phyloP scores from a whole-genome alignment of 2,329 filamentous ascomycete species.

The Aureobasidium sp. region DNA sequence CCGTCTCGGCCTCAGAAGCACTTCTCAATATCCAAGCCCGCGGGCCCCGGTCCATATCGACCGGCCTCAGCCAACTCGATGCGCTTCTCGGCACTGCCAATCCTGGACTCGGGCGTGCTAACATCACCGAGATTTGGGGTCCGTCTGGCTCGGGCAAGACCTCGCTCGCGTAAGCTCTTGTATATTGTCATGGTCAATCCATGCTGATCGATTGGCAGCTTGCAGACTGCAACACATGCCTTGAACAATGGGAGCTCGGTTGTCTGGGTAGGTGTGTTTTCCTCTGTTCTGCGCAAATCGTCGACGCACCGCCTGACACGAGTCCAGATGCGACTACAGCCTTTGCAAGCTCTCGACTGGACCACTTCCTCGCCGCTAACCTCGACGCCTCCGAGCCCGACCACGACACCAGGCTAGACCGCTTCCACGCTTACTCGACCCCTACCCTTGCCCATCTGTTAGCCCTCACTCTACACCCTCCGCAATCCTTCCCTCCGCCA shows the following conservation, averaged over 20 bases:
- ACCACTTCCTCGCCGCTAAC: slow-evolving; percentile 31
- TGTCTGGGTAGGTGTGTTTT: slow-evolving; percentile 71
- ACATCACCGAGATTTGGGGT: slow-evolving; percentile 81
- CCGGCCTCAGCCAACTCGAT: slow-evolving; percentile 45
- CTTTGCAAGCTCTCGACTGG: slow-evolving; percentile 43
- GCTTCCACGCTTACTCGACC: slow-evolving; percentile 58
- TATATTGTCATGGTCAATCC: neutral
- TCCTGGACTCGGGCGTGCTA: slow-evolving; percentile 64
- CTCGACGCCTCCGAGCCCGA: slow-evolving; percentile 6
- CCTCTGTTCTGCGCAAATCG: neutral
- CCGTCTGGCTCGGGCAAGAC: slow-evolving; percentile 84
- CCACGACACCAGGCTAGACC: slow-evolving; percentile 18
- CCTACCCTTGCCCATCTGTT: slow-evolving; percentile 59
- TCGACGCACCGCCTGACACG: neutral
- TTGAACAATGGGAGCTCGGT: slow-evolving; percentile 56
- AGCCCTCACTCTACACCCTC: slow-evolving; percentile 65
- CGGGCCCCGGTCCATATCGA: slow-evolving; percentile 40
- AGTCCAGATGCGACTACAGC: slow-evolving; percentile 43
- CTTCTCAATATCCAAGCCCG: slow-evolving; percentile 53
- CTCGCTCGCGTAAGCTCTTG: slow-evolving; percentile 60
- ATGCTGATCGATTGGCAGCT: slow-evolving; percentile 39
- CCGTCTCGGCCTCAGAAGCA: slow-evolving; percentile 67
- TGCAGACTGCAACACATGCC: slow-evolving; percentile 62
- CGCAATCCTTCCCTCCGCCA: slow-evolving; percentile 53
- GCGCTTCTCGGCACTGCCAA: slow-evolving; percentile 29